Evolutionary conservation across 164 flowering plant genomes (phyloP).

Genomic region (Magnolia sinica): DNA sequence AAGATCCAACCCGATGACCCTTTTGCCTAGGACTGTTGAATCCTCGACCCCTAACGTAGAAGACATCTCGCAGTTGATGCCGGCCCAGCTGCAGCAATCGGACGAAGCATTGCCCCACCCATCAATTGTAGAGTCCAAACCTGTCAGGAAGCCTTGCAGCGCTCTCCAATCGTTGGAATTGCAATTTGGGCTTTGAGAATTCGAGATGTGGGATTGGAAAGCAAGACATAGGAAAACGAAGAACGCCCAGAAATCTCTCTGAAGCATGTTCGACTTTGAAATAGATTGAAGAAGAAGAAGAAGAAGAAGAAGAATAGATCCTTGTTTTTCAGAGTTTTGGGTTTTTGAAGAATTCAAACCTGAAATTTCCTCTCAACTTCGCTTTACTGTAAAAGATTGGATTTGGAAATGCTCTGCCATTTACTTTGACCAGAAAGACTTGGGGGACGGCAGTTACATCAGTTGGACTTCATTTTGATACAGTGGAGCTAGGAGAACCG

Average conservation of each 20-base stretch:
- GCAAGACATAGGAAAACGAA: conserved; percentile 26
- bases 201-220: conserved; percentile 3
- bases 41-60: background rate
- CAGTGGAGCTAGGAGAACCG: too few relatives aligned
- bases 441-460: too few relatives aligned
- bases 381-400: too few relatives aligned
- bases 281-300: too few relatives aligned
- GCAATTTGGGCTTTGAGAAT: conserved; percentile 4
- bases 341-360: too few relatives aligned
- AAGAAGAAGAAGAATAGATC: too few relatives aligned
- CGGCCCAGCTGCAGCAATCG: conserved; percentile 73
- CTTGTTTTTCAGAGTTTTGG: too few relatives aligned
- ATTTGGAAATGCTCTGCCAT: too few relatives aligned
- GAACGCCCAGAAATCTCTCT: background rate
- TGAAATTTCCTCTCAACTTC: too few relatives aligned
- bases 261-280: too few relatives aligned
- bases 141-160: conserved; percentile 8
- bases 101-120: conserved; percentile 8
- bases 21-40: conserved; percentile 32
- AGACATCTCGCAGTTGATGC: conserved; percentile 44
- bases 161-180: conserved; percentile 19
- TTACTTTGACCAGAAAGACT: too few relatives aligned
- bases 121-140: conserved; percentile 5
- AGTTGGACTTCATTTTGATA: too few relatives aligned
- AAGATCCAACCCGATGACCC: conserved; percentile 42